Evolutionary conservation across 2,329 filamentous ascomycete species (phyloP), one percentile per base, ranked within the genome.

Genomic region (Xenoacremonium recifei): DNA sequence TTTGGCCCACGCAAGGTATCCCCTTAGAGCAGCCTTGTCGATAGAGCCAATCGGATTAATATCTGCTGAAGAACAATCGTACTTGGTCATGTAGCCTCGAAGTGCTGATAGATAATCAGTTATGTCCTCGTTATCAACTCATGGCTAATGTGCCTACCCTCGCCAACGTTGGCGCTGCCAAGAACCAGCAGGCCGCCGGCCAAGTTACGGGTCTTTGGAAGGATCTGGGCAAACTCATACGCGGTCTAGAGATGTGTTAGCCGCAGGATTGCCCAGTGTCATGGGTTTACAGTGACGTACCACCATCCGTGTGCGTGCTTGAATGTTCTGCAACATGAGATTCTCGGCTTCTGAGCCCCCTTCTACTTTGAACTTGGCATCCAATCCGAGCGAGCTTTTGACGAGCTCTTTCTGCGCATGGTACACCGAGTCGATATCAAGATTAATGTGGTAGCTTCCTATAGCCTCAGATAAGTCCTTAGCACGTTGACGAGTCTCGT

Each of bases 391-490:
- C 1, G 79, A 74, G 3, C 71, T 61, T 0, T 73, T 71, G 40
- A 89, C 71, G 1, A 89, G 65, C 32, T 72, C 73, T 51, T 77
- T 80, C 38, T 82, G 68, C 0, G 84, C 77, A 16, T 76, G 69
- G 47, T 82, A 80, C 7, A 84, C 74, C 2, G 74, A 72, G 57
- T 92, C 88, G 42, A 92, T 89, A 55, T 89, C 80, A 33, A 89
- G 69, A 56, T 91, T 78, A 4, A 79, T 72, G 58, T 93, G 89
- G 55, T 89, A 83, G 13, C 78, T 72, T 3, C 87, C 87, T 39
- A 92, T 89, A 4, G 69, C 72, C 4, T 69, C 57, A 4, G 75
- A 62, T 1, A 92, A 72, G 1, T 76, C 71, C 55, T 77, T 77
- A 2, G 88, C 84, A 20, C 88, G 72, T 35, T 74, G 70, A 9